A percentile compares a stretch with the other conserved stretches of the same genome.
phyloP scores from a whole-genome alignment of 2,329 filamentous ascomycete species.

The Hypoxylon sp. region DNA sequence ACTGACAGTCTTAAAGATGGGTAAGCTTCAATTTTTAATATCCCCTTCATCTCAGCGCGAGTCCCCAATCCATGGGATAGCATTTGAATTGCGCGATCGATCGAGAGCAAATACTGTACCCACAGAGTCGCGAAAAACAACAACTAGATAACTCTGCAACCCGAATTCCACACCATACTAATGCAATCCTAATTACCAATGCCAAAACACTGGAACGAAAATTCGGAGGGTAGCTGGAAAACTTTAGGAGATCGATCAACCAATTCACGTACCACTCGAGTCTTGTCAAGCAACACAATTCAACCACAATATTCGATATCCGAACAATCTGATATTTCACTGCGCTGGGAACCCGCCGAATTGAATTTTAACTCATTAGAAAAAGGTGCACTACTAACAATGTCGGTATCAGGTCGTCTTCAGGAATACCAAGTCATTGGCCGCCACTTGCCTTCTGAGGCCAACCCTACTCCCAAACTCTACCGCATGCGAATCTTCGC shows the following conservation, averaged over 20 bases:
- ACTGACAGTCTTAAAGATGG: slow-evolving; percentile 53
- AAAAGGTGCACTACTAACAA: slow-evolving; percentile 55
- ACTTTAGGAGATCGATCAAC: background rate
- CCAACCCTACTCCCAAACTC: slow-evolving; percentile 96
- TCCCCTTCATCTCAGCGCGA: slow-evolving; percentile 27
- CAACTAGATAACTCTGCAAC: background rate
- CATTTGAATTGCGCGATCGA: slow-evolving; percentile 30
- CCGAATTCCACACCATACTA: background rate
- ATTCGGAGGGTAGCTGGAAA: background rate
- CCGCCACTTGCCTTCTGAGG: slow-evolving; percentile 97
- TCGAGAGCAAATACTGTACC: slow-evolving; percentile 46
- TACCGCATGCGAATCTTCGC: slow-evolving; percentile 99
- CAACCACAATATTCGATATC: background rate
- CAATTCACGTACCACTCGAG: slow-evolving; percentile 9
- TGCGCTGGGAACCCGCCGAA: background rate
- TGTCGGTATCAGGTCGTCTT: slow-evolving; percentile 84
- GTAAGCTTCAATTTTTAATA: slow-evolving; percentile 50
- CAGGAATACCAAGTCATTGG: slow-evolving; percentile 99
- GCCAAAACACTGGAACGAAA: background rate
- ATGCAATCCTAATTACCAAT: background rate
- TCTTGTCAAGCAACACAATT: slow-evolving; percentile 6
- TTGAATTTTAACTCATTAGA: background rate
- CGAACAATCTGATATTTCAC: background rate
- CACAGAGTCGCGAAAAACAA: slow-evolving; percentile 7
- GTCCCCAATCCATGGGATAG: slow-evolving; percentile 43